Conservation (phyloP, 192 early-diverging fungal species). For the Mortierella hygrophila region DNA sequence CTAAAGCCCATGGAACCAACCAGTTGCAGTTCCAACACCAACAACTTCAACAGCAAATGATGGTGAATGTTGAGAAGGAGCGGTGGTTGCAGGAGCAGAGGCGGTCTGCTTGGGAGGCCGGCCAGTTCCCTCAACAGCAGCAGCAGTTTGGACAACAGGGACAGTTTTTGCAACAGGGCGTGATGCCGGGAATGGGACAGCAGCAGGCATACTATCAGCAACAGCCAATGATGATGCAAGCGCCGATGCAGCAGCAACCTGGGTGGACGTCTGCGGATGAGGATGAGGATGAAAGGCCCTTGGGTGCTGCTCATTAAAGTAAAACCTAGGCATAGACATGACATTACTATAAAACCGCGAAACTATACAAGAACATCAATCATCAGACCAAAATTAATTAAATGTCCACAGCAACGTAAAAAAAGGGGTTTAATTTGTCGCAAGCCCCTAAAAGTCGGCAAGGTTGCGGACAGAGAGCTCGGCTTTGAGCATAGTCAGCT, state of each 20-base stretch:
- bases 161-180: conserved; percentile 7
- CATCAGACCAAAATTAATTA: too few relatives aligned
- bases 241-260: neutral
- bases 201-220: conserved; percentile 9
- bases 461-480: conserved; percentile 55
- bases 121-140: neutral
- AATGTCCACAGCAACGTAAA: neutral
- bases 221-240: neutral
- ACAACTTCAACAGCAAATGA: conserved; percentile 38
- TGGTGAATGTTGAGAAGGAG: conserved; percentile 38
- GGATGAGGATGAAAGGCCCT: conserved; percentile 20
- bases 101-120: conserved; percentile 29
- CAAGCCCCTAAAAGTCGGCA: conserved; percentile 8
- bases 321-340: neutral
- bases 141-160: neutral
- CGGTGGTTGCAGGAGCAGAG: conserved; percentile 50
- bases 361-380: too few relatives aligned
- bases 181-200: neutral
- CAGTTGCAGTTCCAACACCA: conserved; percentile 47
- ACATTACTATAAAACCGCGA: too few relatives aligned
- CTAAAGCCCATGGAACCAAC: conserved; percentile 47
- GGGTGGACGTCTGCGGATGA: conserved; percentile 24
- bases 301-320: neutral
- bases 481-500: conserved; percentile 59
- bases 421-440: neutral